Percentiles rank a stretch among this genome's conserved stretches.
phyloP scores from a whole-genome alignment of 345 rosid genomes.

The Gossypium turneri region DNA sequence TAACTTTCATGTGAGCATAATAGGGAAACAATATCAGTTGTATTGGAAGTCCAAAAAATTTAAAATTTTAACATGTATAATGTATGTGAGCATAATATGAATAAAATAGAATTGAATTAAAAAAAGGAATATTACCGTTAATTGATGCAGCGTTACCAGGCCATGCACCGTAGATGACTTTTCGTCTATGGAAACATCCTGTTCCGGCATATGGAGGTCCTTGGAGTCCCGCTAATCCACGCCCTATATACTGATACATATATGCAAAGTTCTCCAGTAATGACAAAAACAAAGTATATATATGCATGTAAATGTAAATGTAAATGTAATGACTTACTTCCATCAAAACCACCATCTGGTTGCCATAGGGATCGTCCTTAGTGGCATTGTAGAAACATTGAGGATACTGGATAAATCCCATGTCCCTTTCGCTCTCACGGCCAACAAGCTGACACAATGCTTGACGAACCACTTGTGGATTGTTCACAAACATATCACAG shows the following conservation, averaged over 20 bases:
- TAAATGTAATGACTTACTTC: conserved; percentile 16
- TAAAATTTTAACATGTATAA: too few relatives aligned
- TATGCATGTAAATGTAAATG: neutral
- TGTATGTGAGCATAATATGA: too few relatives aligned
- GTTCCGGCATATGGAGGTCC: conserved; percentile 50
- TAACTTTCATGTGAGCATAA: too few relatives aligned
- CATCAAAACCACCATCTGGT: conserved; percentile 21
- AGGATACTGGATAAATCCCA: conserved; percentile 52
- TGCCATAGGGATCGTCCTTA: conserved; percentile 34
- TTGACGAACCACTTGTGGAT: conserved; percentile 41
- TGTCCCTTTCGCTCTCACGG: conserved; percentile 15
- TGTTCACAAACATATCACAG: conserved; percentile 65
- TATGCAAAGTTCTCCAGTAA: neutral
- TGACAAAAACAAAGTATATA: too few relatives aligned
- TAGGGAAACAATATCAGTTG: too few relatives aligned
- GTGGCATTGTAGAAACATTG: conserved; percentile 41
- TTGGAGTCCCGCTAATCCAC: conserved; percentile 53
- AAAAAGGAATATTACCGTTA: too few relatives aligned
- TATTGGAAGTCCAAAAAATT: too few relatives aligned
- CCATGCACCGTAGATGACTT: conserved; percentile 52
- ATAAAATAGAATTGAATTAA: too few relatives aligned
- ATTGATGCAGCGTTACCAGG: conserved; percentile 22
- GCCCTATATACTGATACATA: conserved; percentile 20
- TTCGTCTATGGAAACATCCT: conserved; percentile 57
- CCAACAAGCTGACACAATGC: conserved; percentile 50